Base-by-base conservation (phyloP, 1,284 basidiomycete genomes). In the Sanghuangporus sanghuang region DNA sequence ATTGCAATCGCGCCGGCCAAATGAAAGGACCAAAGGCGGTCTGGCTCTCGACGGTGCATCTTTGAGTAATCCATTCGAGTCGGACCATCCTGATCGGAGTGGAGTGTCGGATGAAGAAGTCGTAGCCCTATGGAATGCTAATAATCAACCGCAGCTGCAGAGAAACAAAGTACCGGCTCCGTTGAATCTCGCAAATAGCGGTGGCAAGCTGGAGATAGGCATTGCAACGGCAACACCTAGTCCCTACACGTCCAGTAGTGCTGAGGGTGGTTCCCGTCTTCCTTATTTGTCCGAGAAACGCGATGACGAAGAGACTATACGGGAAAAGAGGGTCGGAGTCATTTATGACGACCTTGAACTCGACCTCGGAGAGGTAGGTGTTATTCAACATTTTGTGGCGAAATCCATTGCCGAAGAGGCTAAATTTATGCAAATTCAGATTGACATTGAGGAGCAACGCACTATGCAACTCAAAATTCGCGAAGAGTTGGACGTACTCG, bases 271-370 rank as follows among this genome's bases (percentile, higher is more conserved):
- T 32, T 48, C 49, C 14, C 55, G 56, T 27, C 61, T 62, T 44
- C 60, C 64, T 12, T 65, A 65, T 40, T 23, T 65, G 36, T 14
- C 55, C 27, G 52, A 44, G 36, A 42, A 38, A 52, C 12, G 38
- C 16, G 61, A 62, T 27, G 64, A 58, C n/a, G 66, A 64, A 38
- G 59, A 63, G 14, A 46, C 54, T 36, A 58, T 59, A 61, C 18
- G 76, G 80, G 59, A 85, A 66, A 89, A 86, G 73, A 77, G 89
- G 53, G 81, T 77, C 16, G 87, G 86, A 12, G 82, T 81, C n/a
- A 77, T 90, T 61, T 91, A 84, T 70, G 88, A 89, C 62, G 86
- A 88, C 65, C 74, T 90, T 61, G 86, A 90, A 68, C 77, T 90
- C 46, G 87, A 86, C 12, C 76, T 90, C 67, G 77, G 68, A 70